Conservation (phyloP, 2,329 filamentous ascomycete genomes). For the Botrytis tulipae region DNA sequence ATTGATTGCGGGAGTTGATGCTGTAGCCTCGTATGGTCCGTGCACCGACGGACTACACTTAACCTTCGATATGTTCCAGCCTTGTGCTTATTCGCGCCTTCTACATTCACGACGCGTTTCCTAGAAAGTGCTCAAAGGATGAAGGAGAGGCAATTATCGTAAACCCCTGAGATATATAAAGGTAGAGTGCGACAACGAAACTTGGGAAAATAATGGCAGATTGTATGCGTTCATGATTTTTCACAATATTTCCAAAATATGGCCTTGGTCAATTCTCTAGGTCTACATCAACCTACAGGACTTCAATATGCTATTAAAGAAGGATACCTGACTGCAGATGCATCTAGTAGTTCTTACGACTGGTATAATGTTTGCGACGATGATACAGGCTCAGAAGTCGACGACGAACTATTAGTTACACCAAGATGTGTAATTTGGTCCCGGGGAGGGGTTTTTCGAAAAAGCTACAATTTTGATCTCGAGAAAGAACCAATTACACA, state of each 20-base stretch:
- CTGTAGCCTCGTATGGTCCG: background rate
- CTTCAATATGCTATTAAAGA: slow-evolving; percentile 82
- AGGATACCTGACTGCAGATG: slow-evolving; percentile 67
- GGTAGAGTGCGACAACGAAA: background rate
- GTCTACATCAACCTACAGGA: slow-evolving; percentile 83
- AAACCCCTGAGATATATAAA: background rate
- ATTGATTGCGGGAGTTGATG: background rate
- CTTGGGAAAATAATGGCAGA: slow-evolving; percentile 8
- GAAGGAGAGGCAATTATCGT: background rate
- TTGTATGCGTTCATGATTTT: slow-evolving; percentile 26
- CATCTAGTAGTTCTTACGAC: slow-evolving; percentile 63
- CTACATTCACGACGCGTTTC: background rate
- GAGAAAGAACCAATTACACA: slow-evolving; percentile 87
- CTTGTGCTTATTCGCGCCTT: background rate
- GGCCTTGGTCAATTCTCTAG: slow-evolving; percentile 88
- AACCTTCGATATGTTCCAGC: background rate
- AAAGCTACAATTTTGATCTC: slow-evolving; percentile 79
- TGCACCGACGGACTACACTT: no score
- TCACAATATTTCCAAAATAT: slow-evolving; percentile 49
- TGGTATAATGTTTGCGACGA: slow-evolving; percentile 66
- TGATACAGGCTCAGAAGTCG: slow-evolving; percentile 37
- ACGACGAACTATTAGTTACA: slow-evolving; percentile 39
- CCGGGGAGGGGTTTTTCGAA: slow-evolving; percentile 77
- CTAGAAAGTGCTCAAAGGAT: background rate
- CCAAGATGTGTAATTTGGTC: slow-evolving; percentile 65